Evolutionary conservation across 164 flowering plant genomes (phyloP).

Genomic region (Dillenia turbinata): DNA sequence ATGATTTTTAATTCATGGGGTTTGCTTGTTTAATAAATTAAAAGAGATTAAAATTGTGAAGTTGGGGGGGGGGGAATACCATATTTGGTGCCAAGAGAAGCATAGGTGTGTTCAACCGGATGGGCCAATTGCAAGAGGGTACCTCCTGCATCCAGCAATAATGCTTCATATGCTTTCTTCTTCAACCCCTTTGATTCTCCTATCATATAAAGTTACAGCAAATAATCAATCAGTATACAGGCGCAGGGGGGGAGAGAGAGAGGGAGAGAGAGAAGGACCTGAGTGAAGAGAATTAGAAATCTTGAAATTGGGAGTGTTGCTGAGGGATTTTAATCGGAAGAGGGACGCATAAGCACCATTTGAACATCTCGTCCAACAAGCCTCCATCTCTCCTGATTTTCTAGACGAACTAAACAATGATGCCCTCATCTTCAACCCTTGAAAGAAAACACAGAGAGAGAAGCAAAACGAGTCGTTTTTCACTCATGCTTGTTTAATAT

Average conservation of each 20-base stretch:
- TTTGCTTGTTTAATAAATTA: too few species aligned
- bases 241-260: neutral
- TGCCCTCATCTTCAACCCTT: too few species aligned
- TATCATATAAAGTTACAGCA: neutral
- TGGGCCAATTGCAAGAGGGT: constrained; percentile 80
- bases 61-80: constrained; percentile 31
- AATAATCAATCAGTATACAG: neutral
- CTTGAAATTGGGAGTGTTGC: constrained; percentile 19
- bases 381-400: constrained; percentile 27
- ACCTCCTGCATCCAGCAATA: constrained; percentile 92
- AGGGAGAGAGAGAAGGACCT: neutral
- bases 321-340: constrained; percentile 18
- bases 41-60: too few species aligned
- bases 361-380: constrained; percentile 26
- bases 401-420: too few species aligned
- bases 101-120: constrained; percentile 82
- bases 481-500: too few species aligned
- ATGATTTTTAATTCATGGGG: too few species aligned
- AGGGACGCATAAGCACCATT: constrained; percentile 20
- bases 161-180: constrained; percentile 61
- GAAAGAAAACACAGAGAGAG: too few species aligned
- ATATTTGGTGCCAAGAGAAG: constrained; percentile 68
- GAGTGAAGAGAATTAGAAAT: constrained; percentile 22
- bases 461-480: too few species aligned
- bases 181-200: constrained; percentile 6